Conservation (phyloP, 2,329 filamentous ascomycete genomes). For the Kalaharituber pfeilii region DNA sequence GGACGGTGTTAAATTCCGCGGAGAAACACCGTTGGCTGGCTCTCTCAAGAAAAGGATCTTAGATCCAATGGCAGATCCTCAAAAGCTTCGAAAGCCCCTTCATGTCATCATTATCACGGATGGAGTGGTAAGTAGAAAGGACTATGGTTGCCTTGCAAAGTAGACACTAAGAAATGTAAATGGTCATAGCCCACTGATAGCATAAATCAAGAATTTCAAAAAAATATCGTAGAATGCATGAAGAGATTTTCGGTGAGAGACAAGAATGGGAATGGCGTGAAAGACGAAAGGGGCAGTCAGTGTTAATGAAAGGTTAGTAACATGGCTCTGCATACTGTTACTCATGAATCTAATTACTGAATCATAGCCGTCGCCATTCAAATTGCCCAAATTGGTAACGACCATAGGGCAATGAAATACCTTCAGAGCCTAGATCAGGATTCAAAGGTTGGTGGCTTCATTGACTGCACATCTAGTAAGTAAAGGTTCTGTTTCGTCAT, state of each 20-base stretch:
- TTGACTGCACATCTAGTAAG: conserved; percentile 53
- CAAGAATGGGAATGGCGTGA: too few relatives aligned
- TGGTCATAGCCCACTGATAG: conserved; percentile 13
- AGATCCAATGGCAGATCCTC: conserved; percentile 40
- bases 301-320: too few relatives aligned
- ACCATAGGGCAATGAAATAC: conserved; percentile 46
- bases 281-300: too few relatives aligned
- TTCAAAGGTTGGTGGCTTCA: conserved; percentile 40
- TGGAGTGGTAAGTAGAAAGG: conserved; percentile 5
- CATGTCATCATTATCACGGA: conserved; percentile 40
- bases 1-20: conserved; percentile 42
- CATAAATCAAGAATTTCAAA: conserved; percentile 13
- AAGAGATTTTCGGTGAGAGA: conserved; percentile 26
- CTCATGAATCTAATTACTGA: conserved; percentile 1
- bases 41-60: conserved; percentile 45
- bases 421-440: conserved; percentile 47
- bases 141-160: too few relatives aligned
- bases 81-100: conserved; percentile 43
- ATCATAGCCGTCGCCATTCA: conserved; percentile 42
- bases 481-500: neutral
- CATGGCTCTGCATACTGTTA: neutral
- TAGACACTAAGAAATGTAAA: too few relatives aligned
- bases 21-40: conserved; percentile 49
- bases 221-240: conserved; percentile 6
- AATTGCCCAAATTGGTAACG: conserved; percentile 52